phyloP scores from a whole-genome alignment of 768 basidiomycete species.

The Leccinum arenicola region DNA sequence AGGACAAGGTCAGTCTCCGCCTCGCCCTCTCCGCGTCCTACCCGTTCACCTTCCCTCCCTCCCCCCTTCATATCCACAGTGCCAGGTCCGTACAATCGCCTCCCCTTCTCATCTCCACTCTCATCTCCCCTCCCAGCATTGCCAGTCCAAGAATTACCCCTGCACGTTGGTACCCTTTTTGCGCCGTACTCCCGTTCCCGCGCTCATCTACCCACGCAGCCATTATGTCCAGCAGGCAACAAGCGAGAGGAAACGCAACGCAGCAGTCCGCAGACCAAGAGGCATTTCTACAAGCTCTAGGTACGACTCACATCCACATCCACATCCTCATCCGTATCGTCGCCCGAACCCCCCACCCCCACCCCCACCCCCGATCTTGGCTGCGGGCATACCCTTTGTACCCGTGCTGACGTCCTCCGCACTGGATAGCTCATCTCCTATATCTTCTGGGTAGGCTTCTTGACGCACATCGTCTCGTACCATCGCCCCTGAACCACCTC shows the following conservation, averaged over 20 bases:
- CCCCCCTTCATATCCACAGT: slow-evolving; percentile 40
- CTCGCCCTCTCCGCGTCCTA: slow-evolving; percentile 4
- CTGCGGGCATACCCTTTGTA: slow-evolving; percentile 24
- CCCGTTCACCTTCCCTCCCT: slow-evolving; percentile 14
- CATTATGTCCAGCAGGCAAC: slow-evolving; percentile 84
- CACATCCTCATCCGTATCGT: neutral
- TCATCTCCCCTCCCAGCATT: slow-evolving; percentile 52
- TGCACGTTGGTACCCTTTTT: slow-evolving; percentile 70
- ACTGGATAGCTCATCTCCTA: slow-evolving; percentile 25
- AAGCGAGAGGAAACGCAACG: slow-evolving; percentile 74
- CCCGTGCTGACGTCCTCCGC: slow-evolving; percentile 26
- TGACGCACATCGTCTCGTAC: slow-evolving; percentile 24
- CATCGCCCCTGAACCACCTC: slow-evolving; percentile 26
- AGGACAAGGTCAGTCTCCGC: slow-evolving; percentile 64
- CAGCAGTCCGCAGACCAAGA: slow-evolving; percentile 61
- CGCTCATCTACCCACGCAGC: slow-evolving; percentile 36
- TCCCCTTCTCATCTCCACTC: slow-evolving; percentile 1
- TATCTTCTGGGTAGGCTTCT: slow-evolving; percentile 41
- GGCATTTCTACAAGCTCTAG: slow-evolving; percentile 52
- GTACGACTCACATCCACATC: slow-evolving; percentile 29
- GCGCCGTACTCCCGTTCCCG: slow-evolving; percentile 17
- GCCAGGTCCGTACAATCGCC: slow-evolving; percentile 51
- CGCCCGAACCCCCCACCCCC: neutral
- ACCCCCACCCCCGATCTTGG: slow-evolving; percentile 10
- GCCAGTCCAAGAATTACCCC: slow-evolving; percentile 81